phyloP scores from a whole-genome alignment of 371 early-diverging fungal species.

The Nosema muscidifuracis region DNA sequence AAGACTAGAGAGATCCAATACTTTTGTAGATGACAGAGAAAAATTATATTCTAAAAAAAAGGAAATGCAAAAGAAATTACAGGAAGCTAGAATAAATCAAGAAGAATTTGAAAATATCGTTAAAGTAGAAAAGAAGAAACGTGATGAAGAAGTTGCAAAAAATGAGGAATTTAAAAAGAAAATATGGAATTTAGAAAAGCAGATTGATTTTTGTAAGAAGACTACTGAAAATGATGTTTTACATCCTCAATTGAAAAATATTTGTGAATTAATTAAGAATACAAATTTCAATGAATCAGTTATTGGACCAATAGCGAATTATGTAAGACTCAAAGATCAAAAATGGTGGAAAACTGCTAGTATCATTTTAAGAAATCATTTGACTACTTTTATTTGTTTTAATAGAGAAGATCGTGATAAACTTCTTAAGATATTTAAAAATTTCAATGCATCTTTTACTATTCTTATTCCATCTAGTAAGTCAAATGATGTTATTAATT shows the following conservation, averaged over 20 bases:
- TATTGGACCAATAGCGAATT: conserved; percentile 58
- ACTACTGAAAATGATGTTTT: conserved; percentile 12
- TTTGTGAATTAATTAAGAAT: conserved; percentile 30
- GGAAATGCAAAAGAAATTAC: background rate
- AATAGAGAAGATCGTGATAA: conserved; percentile 43
- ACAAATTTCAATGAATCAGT: conserved; percentile 47
- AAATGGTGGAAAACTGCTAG: conserved; percentile 59
- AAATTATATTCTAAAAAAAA: background rate
- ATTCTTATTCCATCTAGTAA: conserved; percentile 37
- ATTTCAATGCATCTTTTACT: conserved; percentile 27
- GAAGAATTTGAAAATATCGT: conserved; percentile 7
- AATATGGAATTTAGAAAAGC: conserved; percentile 40
- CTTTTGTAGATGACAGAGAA: conserved; percentile 12
- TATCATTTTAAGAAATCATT: conserved; percentile 44
- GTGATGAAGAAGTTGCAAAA: conserved; percentile 1
- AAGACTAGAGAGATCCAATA: conserved; percentile 34
- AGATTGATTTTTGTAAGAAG: conserved; percentile 38
- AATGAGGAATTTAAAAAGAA: conserved; percentile 23
- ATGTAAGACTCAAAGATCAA: conserved; percentile 55
- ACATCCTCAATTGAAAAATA: background rate
- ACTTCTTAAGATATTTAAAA: conserved; percentile 50
- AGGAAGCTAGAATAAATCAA: background rate
- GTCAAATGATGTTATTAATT: conserved; percentile 21
- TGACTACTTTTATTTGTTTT: conserved; percentile 58
- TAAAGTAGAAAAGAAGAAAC: conserved; percentile 7